These are phyloP conservation scores for Cercis canadensis DNA, from an alignment of 306 rosid species.

Conservation along the genomic window DNA sequence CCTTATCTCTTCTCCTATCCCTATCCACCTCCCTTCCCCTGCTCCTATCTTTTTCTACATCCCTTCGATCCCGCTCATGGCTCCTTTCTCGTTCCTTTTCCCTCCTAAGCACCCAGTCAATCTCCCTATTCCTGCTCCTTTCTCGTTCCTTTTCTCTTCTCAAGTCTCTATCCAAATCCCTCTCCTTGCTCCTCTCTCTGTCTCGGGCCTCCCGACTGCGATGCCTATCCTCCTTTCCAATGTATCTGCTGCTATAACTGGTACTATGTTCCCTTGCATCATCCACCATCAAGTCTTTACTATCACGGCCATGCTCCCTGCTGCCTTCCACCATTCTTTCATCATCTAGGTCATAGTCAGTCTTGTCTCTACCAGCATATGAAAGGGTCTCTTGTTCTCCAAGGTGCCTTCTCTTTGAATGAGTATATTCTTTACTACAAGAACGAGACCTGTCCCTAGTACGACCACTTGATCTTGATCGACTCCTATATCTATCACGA, in stretches of 20 bases:
- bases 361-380: conserved; percentile 47
- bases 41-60: conserved; percentile 60
- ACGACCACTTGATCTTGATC: conserved; percentile 65
- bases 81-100: conserved; percentile 55
- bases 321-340: conserved; percentile 38
- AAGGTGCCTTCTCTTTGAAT: conserved; percentile 51
- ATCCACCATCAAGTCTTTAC: conserved; percentile 47
- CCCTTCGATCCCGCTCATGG: conserved; percentile 60
- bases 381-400: conserved; percentile 38
- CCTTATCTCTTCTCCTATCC: conserved; percentile 65
- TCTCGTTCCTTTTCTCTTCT: conserved; percentile 50
- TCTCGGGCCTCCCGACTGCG: conserved; percentile 45
- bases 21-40: conserved; percentile 57
- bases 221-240: conserved; percentile 30
- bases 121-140: conserved; percentile 56
- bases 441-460: conserved; percentile 67
- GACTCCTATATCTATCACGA: conserved; percentile 56
- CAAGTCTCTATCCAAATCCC: conserved; percentile 50
- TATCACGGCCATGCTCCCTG: conserved; percentile 41
- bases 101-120: conserved; percentile 39
- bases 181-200: conserved; percentile 54
- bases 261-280: conserved; percentile 52
- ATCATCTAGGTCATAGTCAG: conserved; percentile 46
- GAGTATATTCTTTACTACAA: conserved; percentile 63
- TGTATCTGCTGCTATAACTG: conserved; percentile 36